These are phyloP conservation scores for Penicillium alfredii DNA, from an alignment of 495 filamentous ascomycete genomes.

Conservation along the genomic window DNA sequence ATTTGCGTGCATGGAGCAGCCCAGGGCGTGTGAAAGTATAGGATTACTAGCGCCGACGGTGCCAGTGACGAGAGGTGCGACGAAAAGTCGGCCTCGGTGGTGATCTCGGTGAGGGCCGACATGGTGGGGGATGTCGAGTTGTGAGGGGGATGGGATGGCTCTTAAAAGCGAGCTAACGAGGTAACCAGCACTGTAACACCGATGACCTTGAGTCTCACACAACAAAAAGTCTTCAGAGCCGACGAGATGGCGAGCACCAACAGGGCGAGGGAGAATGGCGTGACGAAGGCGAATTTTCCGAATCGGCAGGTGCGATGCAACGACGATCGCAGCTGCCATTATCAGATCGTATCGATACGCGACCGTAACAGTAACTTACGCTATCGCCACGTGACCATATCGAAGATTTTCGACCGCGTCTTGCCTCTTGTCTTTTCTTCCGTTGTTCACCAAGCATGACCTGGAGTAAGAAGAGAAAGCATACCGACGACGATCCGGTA, in stretches of 20 bases:
- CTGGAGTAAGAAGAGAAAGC: conserved; percentile 38
- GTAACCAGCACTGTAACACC: too few species aligned
- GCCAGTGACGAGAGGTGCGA: conserved; percentile 57
- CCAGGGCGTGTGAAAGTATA: conserved; percentile 96
- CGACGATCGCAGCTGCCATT: conserved; percentile 20
- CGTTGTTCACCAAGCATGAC: too few species aligned
- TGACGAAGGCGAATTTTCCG: conserved; percentile 26
- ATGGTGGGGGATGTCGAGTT: conserved; percentile 34
- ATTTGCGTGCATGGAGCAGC: conserved; percentile 94
- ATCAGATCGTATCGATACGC: conserved; percentile 30
- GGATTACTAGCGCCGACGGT: conserved; percentile 61
- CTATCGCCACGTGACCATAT: conserved; percentile 15
- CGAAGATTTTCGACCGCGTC: too few species aligned
- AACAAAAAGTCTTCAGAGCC: too few species aligned
- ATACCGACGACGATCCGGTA: conserved; percentile 23
- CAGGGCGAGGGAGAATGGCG: too few species aligned
- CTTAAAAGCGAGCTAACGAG: too few species aligned
- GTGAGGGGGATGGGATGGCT: conserved; percentile 10
- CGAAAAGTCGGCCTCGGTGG: conserved; percentile 60
- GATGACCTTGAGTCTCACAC: too few species aligned
- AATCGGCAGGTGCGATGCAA: neutral
- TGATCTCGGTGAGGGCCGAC: conserved; percentile 72
- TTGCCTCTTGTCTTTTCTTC: too few species aligned
- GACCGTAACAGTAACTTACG: too few species aligned
- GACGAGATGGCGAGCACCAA: too few species aligned